Base-by-base conservation (phyloP, 371 early-diverging fungal genomes). In the Apophysomyces trapeziformis region DNA sequence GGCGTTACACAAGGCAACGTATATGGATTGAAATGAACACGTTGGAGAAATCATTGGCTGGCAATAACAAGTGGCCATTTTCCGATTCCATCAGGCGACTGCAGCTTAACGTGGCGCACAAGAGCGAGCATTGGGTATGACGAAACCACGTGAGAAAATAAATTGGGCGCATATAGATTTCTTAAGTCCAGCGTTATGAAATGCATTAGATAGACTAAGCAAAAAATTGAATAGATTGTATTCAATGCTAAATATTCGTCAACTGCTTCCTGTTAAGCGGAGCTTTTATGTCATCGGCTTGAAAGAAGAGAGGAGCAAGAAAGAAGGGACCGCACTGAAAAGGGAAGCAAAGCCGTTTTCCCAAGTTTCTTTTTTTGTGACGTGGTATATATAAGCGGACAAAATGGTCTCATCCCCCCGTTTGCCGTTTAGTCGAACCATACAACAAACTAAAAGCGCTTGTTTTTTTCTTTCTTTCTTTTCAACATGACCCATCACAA, bases 21-120 rank as follows among this genome's bases (percentile, higher is more conserved):
- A 1, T 21, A 50, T 50, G 21, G 54, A 26, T 11, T 21, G 54
- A 50, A 50, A 50, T 21, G 9, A 18, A 50, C 54, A 50, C 54
- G 54, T 50, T 50, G 21, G 8, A n/a, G n/a, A 26, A 50, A 50
- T 21, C 7, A 26, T 50, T 50, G 54, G 54, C 9, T 50, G 54
- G 54, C 21, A 50, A 21, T 50, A 26, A 6, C 18, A 50, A 50
- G 54, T 9, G 21, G 9, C n/a, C 54, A 50, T 9, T 50, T 50
- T 21, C 54, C 54, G 54, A 50, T 50, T 21, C 54, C 21, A 50
- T 50, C 54, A 50, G 54, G 54, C 54, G 54, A 50, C 54, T 50
- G 54, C 54, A 50, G 21, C 21, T 50, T 26, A 26, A 50, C 21
- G 54, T 50, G 54, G 54, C 54, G 54, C 54, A 50, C 54, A 21